These are phyloP conservation scores for Monascus purpureus DNA, from an alignment of 495 filamentous ascomycete genomes.

Conservation along the genomic window DNA sequence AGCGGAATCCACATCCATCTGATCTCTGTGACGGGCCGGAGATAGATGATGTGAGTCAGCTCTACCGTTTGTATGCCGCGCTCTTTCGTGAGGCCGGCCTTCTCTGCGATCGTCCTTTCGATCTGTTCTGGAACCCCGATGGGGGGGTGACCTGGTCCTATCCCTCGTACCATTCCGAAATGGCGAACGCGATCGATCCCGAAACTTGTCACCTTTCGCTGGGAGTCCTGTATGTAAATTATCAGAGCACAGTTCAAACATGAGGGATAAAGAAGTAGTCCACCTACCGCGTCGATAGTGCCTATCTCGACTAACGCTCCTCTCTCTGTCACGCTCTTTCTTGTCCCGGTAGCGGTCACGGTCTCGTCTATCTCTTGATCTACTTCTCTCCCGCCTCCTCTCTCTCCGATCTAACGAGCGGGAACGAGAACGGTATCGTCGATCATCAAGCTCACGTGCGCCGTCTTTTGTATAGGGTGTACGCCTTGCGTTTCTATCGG, in stretches of 20 bases:
- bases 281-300: slow-evolving; percentile 27
- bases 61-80: slow-evolving; percentile 13
- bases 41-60: slow-evolving; percentile 7
- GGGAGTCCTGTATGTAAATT: slow-evolving; percentile 13
- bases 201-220: slow-evolving; percentile 24
- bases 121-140: slow-evolving; percentile 18
- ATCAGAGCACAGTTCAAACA: background rate
- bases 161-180: slow-evolving; percentile 24
- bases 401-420: slow-evolving; percentile 29
- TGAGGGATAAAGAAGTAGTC: slow-evolving; percentile 2
- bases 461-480: slow-evolving; percentile 15
- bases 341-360: slow-evolving; percentile 21
- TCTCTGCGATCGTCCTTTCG: slow-evolving; percentile 22
- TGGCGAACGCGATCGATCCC: slow-evolving; percentile 32
- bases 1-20: slow-evolving; percentile 28
- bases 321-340: slow-evolving; percentile 28
- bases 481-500: slow-evolving; percentile 22
- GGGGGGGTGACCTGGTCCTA: slow-evolving; percentile 23
- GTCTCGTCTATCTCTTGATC: slow-evolving; percentile 32
- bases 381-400: slow-evolving; percentile 24
- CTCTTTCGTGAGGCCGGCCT: slow-evolving; percentile 9
- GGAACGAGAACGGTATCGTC: slow-evolving; percentile 20
- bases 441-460: slow-evolving; percentile 21
- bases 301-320: slow-evolving; percentile 34
- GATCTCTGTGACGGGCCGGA: slow-evolving; percentile 15